Conservation (phyloP, 1,284 basidiomycete genomes). For the Cerioporus squamosus region DNA sequence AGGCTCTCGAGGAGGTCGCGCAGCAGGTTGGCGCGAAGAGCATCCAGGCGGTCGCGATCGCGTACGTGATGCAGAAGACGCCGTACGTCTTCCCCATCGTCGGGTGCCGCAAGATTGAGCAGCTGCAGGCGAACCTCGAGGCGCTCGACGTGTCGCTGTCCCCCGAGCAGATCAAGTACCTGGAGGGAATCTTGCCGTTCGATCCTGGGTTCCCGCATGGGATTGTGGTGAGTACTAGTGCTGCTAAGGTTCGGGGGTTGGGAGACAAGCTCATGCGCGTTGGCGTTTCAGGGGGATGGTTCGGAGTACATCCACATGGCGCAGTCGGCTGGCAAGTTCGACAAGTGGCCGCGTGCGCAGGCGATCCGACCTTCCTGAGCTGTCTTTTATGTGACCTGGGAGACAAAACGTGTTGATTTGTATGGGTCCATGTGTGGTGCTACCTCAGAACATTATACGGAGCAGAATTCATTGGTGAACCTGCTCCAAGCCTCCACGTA, state of each 20-base stretch:
- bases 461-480: too few relatives aligned
- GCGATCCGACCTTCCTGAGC: slow-evolving; percentile 12
- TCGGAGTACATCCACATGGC: slow-evolving; percentile 6
- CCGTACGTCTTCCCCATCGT: slow-evolving; percentile 49
- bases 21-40: slow-evolving; percentile 41
- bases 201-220: slow-evolving; percentile 47
- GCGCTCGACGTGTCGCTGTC: slow-evolving; percentile 49
- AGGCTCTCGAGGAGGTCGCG: slow-evolving; percentile 51
- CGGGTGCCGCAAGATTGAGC: slow-evolving; percentile 55
- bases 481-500: too few relatives aligned
- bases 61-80: slow-evolving; percentile 54
- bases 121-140: slow-evolving; percentile 51
- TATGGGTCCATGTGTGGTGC: too few relatives aligned
- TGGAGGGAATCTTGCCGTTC: slow-evolving; percentile 48
- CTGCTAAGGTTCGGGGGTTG: neutral
- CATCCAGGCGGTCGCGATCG: slow-evolving; percentile 45
- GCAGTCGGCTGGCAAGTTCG: slow-evolving; percentile 9
- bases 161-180: slow-evolving; percentile 45
- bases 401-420: too few relatives aligned
- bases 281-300: slow-evolving; percentile 18
- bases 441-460: too few relatives aligned
- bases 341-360: slow-evolving; percentile 21
- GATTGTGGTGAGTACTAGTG: slow-evolving; percentile 40
- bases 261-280: neutral
- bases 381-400: too few relatives aligned